These are phyloP conservation scores for Closterium sp. DNA, from an alignment of 139 green algal species.

Conservation along the genomic window DNA sequence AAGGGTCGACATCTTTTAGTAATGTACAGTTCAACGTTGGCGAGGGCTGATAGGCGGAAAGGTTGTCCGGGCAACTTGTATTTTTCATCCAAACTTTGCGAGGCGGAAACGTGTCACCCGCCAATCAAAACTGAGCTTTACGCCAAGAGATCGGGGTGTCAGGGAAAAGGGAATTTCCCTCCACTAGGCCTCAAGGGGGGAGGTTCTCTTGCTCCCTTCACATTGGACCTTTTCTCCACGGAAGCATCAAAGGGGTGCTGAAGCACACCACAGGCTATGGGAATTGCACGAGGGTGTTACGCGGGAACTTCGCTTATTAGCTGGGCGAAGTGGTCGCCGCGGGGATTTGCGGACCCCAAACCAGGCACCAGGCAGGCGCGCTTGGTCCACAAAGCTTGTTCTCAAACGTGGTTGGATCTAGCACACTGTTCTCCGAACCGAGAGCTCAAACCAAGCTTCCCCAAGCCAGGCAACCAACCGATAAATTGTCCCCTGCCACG, in stretches of 20 bases:
- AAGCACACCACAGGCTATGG: not conserved
- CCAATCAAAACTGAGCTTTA: not conserved
- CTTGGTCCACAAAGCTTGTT: not conserved
- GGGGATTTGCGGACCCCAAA: not conserved
- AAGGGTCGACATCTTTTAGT: too few species aligned
- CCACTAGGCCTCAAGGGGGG: not conserved
- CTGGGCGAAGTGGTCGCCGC: not conserved
- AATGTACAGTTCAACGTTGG: too few species aligned
- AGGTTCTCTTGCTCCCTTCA: not conserved
- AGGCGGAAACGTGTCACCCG: not conserved
- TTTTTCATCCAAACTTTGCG: not conserved
- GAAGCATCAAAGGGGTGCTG: not conserved
- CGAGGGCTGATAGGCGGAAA: not conserved
- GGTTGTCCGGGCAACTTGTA: not conserved
- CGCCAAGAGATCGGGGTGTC: not conserved
- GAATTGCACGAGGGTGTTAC: not conserved
- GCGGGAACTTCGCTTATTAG: not conserved
- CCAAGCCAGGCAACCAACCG: not conserved
- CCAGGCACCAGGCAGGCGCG: not conserved
- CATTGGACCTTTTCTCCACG: not conserved
- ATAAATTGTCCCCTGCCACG: not conserved
- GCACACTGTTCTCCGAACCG: not conserved
- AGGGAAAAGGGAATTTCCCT: not conserved
- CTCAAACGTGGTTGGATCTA: not conserved
- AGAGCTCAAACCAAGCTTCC: not conserved